Evolutionary conservation across 306 rosid species (phyloP), one percentile per base, ranked within the genome.

Genomic region (Cucumis hystrix): DNA sequence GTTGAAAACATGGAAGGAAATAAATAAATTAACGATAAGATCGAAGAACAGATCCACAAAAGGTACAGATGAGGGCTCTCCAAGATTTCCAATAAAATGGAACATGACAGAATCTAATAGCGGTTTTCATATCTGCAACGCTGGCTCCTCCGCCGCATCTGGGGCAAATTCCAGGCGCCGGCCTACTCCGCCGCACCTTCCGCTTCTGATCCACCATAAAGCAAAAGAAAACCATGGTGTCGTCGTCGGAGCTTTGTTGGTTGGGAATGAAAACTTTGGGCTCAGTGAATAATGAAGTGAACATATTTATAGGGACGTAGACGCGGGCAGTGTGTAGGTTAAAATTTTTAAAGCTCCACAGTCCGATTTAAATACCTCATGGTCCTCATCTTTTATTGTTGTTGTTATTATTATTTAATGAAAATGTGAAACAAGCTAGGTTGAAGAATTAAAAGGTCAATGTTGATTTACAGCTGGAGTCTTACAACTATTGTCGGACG

Each of bases 191-290:
- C 0, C 37, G 37, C 5, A 33, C 37, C 81, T 79, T 79, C 85
- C 83, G 83, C 57, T 69, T 82, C 79, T 92, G 94, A 78, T 90
- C 96, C 73, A 92, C 96, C 20, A 92, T 80, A 21, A 92, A 92
- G 80, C 98, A 92, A 78, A 92, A 89, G 80, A 91, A 90, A 62
- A 89, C 94, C 98, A 92, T 90, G 65, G 65, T 10, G 6, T 28
- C 2, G 40, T n/a, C 14, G 6, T n/a, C 30, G 14, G 76, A 49
- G 52, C 16, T 12, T 10, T 5, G 78, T 35, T 62, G 21, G 47
- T 30, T 65, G 71, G 25, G 40, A 17, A 35, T 66, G 74, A 40
- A 6, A 35, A 28, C 7, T 16, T 6, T 3, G 17, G 1, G 57
- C 6, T 4, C 52, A 65, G 49, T 18, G 47, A 37, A 10, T 1